Evolutionary conservation across 768 basidiomycete genomes (phyloP), one percentile per base, ranked within the genome.

Genomic region (Boletus fagicola): DNA sequence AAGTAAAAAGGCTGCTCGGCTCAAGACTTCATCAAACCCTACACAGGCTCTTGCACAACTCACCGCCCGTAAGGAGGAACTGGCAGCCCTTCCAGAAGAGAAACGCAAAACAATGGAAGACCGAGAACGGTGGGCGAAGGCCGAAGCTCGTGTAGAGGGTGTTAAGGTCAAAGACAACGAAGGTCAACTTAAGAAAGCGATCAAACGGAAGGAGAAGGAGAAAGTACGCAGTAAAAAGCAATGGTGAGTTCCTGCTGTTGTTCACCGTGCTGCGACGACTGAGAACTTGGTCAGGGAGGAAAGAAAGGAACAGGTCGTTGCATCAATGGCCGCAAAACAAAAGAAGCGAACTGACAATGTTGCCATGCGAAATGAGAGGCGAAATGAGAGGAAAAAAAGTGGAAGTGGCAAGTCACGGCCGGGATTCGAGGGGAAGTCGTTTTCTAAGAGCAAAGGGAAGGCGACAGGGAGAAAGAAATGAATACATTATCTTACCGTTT

Each of bases 271-370:
- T 6, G 46, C 33, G 6, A 51, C 10, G 51, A 24, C 59, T 49
- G 42, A 55, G 46, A 20, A 26, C 5, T 55, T 48, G 30, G 11
- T n/a, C 66, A 97, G 94, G 95, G 83, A 84, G 42, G 89, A 92
- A 62, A 85, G 93, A 58, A 96, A 96, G 71, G 86, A 90, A 54
- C 85, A 91, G 38, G 67, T 94, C 28, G 63, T 80, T 4, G 79
- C 84, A 12, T 80, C 87, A 3, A 89, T 92, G 82, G 89, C 88
- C 1, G 90, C 90, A 31, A 87, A 83, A 70, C 88, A 93, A 74
- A 93, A 95, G 77, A 98, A 98, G 74, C 82, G 94, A 5, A 68
- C 84, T 15, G 94, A 96, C 65, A 98, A 98, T 66, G 90, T 98
- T 64, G 89, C 92, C 0, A 84, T 81, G 77, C 84, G 94, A 18